phyloP scores from a whole-genome alignment of 768 basidiomycete genomes.

The Mycena olivaceomarginata region DNA sequence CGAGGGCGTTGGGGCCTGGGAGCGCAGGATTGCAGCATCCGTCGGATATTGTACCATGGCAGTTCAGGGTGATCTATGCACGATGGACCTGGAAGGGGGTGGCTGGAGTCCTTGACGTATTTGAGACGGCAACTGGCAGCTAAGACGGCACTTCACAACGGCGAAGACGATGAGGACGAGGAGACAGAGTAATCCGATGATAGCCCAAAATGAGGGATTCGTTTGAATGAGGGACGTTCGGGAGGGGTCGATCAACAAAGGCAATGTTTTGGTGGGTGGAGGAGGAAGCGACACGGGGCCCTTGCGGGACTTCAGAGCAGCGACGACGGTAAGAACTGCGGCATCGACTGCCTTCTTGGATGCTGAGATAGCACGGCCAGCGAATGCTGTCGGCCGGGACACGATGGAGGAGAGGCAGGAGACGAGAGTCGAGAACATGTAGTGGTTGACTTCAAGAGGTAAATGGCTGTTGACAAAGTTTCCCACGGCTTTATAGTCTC shows the following conservation, averaged over 20 bases:
- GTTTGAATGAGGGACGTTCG: neutral
- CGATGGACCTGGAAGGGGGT: neutral
- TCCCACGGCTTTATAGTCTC: neutral
- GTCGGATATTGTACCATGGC: neutral
- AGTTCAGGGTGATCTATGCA: neutral
- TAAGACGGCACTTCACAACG: neutral
- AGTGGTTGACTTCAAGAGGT: neutral
- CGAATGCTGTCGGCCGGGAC: neutral
- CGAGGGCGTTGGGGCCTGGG: neutral
- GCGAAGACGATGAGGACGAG: neutral
- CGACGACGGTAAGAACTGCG: neutral
- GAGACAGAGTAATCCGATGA: too few species aligned
- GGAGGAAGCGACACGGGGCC: neutral
- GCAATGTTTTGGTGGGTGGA: neutral
- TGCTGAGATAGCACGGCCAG: neutral
- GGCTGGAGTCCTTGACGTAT: neutral
- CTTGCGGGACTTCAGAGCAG: neutral
- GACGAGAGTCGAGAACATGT: neutral
- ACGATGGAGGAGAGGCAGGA: neutral
- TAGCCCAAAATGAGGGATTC: neutral
- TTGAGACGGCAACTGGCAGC: neutral
- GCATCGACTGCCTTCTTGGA: neutral
- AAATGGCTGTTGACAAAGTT: constrained; percentile 12
- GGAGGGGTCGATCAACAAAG: neutral
- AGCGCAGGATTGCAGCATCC: neutral